Base-by-base conservation (phyloP, 2,329 filamentous ascomycete species). In the Periconia sp. region DNA sequence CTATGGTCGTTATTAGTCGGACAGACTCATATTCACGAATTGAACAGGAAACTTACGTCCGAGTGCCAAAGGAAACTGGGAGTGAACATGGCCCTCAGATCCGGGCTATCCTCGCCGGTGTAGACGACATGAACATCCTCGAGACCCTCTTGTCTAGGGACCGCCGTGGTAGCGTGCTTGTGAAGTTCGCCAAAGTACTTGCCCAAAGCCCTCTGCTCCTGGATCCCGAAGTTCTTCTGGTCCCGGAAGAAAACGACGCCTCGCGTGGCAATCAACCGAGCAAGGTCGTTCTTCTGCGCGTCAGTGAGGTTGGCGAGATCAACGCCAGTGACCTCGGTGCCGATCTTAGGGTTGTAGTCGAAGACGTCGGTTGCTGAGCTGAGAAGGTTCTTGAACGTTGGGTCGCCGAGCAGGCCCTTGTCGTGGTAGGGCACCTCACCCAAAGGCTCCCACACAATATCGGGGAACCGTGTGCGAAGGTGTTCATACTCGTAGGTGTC, bases 181-280 rank as follows among this genome's bases (percentile, higher is more conserved):
- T 83, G 81, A 0, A 84, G 66, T 13, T 69, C 76, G 6, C 82
- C 82, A 59, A 81, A 83, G 64, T 84, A 79, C 40, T 72, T 64
- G 8, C 81, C 81, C 3, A 85, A 71, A 50, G 78, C 74, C 10
- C 81, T 71, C 62, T 84, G 82, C 18, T 76, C 73, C n/a, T 83
- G 76, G 45, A 84, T 78, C 55, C 76, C 76, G 23, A 84, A 76
- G 58, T 82, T 79, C 51, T 79, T 74, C 64, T 85, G 82, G 45
- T 78, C 71, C 14, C 82, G 76, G 74, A 85, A 83, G 68, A 85
- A 83, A 1, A 85, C 81, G 0, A 85, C 82, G 3, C 82, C 82
- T 42, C 82, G 74, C 23, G 76, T 77, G 3, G 82, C 78, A 47
- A 85, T 79, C 44, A 84, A 63, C 6, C 80, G 73, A 2, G 81